phyloP scores from a whole-genome alignment of 108 stramenopile species.

The Parietichytrium sp. region DNA sequence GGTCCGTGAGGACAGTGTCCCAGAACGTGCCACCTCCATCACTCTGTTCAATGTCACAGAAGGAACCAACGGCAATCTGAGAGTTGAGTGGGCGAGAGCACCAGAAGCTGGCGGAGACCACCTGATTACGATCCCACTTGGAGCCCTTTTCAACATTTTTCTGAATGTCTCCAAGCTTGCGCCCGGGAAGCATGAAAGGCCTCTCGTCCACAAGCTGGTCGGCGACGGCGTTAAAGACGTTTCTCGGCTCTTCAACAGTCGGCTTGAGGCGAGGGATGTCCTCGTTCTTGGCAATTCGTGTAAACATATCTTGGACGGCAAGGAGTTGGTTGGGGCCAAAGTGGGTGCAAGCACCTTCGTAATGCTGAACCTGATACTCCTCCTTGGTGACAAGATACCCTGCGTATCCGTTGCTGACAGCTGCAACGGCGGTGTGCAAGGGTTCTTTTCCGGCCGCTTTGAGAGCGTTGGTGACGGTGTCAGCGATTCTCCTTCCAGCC shows the following conservation, averaged over 20 bases:
- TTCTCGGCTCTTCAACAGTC: not conserved
- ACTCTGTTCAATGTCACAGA: not conserved
- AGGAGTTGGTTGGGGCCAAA: constrained; percentile 21
- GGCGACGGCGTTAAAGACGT: constrained; percentile 12
- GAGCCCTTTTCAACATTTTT: not conserved
- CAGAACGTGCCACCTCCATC: not conserved
- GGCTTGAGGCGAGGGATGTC: no score
- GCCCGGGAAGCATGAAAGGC: not conserved
- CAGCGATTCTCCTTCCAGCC: not conserved
- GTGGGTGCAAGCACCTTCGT: constrained; percentile 25
- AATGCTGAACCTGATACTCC: constrained; percentile 12
- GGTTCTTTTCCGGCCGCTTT: not conserved
- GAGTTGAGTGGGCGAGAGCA: constrained; percentile 15
- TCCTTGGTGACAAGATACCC: not conserved
- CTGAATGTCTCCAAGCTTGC: not conserved
- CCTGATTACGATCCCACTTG: not conserved
- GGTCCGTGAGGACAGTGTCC: not conserved
- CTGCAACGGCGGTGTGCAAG: not conserved
- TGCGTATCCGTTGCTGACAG: not conserved
- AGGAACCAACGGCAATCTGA: not conserved
- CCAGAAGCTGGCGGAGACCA: not conserved
- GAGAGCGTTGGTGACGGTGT: not conserved
- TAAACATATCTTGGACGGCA: constrained; percentile 29
- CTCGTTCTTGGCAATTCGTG: not conserved
- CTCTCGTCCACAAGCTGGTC: not conserved